A percentile compares a stretch with the other conserved stretches of the same genome.
phyloP scores from a whole-genome alignment of 1,139 yeast genomes.

The Geotrichum australiense region DNA sequence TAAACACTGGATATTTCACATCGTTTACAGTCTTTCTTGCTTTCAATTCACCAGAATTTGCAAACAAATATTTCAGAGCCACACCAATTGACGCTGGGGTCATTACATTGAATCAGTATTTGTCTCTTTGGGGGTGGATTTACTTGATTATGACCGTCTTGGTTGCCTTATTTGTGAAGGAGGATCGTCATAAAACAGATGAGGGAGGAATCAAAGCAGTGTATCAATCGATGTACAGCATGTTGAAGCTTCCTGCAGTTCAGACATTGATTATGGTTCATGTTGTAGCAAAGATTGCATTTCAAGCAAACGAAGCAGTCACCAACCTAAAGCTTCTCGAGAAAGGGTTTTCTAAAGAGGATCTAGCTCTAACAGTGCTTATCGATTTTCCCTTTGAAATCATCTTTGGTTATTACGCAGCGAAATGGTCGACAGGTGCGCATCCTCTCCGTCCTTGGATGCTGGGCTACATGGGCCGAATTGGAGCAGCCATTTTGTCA shows the following conservation, averaged over 20 bases:
- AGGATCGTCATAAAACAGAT: conserved; percentile 38
- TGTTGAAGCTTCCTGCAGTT: conserved; percentile 67
- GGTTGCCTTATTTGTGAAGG: conserved; percentile 42
- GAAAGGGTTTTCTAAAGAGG: conserved; percentile 89
- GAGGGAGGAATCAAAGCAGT: conserved; percentile 39
- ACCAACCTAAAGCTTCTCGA: conserved; percentile 89
- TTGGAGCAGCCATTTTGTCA: conserved; percentile 68
- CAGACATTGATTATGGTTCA: conserved; percentile 70
- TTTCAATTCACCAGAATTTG: conserved; percentile 85
- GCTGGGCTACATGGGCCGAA: conserved; percentile 78
- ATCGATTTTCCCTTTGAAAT: conserved; percentile 96
- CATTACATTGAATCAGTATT: conserved; percentile 65
- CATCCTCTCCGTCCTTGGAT: conserved; percentile 81
- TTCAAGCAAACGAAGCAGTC: conserved; percentile 93
- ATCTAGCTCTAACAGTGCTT: conserved; percentile 82
- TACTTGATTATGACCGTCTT: conserved; percentile 62
- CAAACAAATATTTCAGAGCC: conserved; percentile 69
- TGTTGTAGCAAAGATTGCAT: conserved; percentile 78
- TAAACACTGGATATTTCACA: conserved; percentile 86
- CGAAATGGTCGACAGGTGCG: conserved; percentile 81
- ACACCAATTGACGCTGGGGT: conserved; percentile 59
- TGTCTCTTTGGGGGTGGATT: conserved; percentile 69
- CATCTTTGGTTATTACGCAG: conserved; percentile 91
- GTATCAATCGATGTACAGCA: conserved; percentile 72
- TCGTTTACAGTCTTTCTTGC: conserved; percentile 90